Conservation (phyloP, 1,284 basidiomycete species). For the Ustilago hordei region DNA sequence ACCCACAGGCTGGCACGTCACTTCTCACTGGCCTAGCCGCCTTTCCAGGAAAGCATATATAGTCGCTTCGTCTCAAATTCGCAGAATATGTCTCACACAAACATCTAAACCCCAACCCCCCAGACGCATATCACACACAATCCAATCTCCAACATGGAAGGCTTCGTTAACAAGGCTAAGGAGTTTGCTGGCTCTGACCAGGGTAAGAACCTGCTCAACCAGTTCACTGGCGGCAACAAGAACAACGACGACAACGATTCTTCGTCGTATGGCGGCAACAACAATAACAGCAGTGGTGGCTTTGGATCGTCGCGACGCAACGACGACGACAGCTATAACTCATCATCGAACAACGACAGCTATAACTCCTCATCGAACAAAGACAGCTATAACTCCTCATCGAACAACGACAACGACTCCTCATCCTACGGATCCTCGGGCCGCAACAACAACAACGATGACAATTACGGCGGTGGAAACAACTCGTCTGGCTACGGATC, state of each 20-base stretch:
- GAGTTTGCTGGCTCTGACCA: conserved; percentile 56
- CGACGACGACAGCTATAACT: conserved; percentile 29
- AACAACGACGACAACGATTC: conserved; percentile 28
- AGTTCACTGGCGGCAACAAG: conserved; percentile 44
- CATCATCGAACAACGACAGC: conserved; percentile 17
- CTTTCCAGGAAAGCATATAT: neutral
- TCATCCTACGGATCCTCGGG: conserved; percentile 1
- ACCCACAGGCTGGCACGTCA: neutral
- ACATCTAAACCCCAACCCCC: neutral
- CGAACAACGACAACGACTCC: conserved; percentile 14
- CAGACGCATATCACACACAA: neutral
- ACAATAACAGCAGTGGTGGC: conserved; percentile 13
- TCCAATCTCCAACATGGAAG: conserved; percentile 48
- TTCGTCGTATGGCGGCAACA: conserved; percentile 14
- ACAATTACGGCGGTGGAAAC: conserved; percentile 12
- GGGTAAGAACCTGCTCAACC: conserved; percentile 49
- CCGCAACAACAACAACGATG: conserved; percentile 12
- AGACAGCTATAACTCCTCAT: conserved; percentile 30
- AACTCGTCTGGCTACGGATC: conserved; percentile 22
- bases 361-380: conserved; percentile 7
- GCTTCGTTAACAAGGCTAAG: conserved; percentile 62
- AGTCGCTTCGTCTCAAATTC: neutral
- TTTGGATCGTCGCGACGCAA: conserved; percentile 15
- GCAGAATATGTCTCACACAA: neutral
- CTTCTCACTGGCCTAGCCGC: neutral